Evolutionary conservation across 208 protist genomes (phyloP), one percentile per base, ranked within the genome.

Genomic region (Wallacemonas sp.): DNA sequence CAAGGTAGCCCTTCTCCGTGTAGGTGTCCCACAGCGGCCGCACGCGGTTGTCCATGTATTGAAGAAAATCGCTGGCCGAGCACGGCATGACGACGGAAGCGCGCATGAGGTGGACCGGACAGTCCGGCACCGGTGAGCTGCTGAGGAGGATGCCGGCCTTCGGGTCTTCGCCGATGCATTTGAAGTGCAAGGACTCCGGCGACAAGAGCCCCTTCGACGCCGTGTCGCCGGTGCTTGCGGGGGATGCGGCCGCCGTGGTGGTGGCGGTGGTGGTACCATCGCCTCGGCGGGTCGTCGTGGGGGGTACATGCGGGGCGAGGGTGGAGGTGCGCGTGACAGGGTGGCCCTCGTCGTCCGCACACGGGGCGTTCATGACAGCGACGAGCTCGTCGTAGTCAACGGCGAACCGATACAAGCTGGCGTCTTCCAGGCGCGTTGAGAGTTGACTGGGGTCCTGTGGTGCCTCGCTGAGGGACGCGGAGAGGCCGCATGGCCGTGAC

Each of bases 41-140:
- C 24, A 78, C 61, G 29, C 72, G 67, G 52, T 66, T 74, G 55
- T 82, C 63, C 71, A 90, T 76, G 69, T 87, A 91, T 36, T 63
- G 63, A 39, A 91, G 68, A 42, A 91, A 53, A 17, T 79, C 71
- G 1, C 48, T 39, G 1, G 82, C 71, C 12, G 69, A 22, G 58
- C 81, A 94, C 6, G 88, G 88, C 54, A 94, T 76, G 29, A 80
- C 54, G 26, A 65, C 78, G 41, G 76, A 73, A n/a, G 80, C 82
- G 15, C 82, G 79, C 82, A 94, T 91, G 33, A 94, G 48, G 42
- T 90, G 81, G 33, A 94, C 81, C 13, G 84, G 78, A 33, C 67
- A 88, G 26, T 77, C 52, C 60, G 82, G 75, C 8, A 89, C 80
- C 0, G 83, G 75, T 15, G 81, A 54, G 38, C 83, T 93, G 71